Percentiles rank a stretch among this genome's conserved stretches.
Evolutionary conservation across 163 green algal species (phyloP).

Genomic region (Chlorella variabilis): DNA sequence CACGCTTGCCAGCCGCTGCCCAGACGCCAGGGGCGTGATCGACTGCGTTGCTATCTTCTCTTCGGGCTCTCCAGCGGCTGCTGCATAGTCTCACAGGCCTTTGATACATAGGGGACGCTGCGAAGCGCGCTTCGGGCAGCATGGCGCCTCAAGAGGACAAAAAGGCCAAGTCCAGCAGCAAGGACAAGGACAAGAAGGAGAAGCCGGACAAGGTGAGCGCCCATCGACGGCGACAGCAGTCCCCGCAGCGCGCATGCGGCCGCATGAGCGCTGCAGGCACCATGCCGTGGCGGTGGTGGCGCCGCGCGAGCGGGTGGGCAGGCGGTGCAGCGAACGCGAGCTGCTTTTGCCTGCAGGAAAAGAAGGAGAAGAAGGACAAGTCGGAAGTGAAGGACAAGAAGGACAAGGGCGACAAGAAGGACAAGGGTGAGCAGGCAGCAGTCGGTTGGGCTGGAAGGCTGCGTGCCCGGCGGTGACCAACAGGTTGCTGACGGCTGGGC

Average conservation of each 20-base stretch:
- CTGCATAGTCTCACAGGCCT: too few species aligned
- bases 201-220: conserved; percentile 46
- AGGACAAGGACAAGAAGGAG: conserved; percentile 47
- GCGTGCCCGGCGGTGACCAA: too few species aligned
- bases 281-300: neutral
- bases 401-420: conserved; percentile 44
- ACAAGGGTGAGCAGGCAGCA: conserved; percentile 31
- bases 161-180: conserved; percentile 43
- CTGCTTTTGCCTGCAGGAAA: conserved; percentile 1
- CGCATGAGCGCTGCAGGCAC: too few species aligned
- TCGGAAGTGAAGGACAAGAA: conserved; percentile 41
- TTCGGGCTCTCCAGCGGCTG: too few species aligned
- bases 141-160: conserved; percentile 45
- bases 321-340: too few species aligned
- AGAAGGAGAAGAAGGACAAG: conserved; percentile 41
- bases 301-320: too few species aligned
- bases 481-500: neutral
- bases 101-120: too few species aligned
- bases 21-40: too few species aligned
- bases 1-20: too few species aligned
- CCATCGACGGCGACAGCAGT: neutral
- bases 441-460: neutral
- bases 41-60: too few species aligned
- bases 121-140: too few species aligned
- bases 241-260: too few species aligned